phyloP scores from a whole-genome alignment of 2,329 filamentous ascomycete genomes.

The Aspergillus udagawae region DNA sequence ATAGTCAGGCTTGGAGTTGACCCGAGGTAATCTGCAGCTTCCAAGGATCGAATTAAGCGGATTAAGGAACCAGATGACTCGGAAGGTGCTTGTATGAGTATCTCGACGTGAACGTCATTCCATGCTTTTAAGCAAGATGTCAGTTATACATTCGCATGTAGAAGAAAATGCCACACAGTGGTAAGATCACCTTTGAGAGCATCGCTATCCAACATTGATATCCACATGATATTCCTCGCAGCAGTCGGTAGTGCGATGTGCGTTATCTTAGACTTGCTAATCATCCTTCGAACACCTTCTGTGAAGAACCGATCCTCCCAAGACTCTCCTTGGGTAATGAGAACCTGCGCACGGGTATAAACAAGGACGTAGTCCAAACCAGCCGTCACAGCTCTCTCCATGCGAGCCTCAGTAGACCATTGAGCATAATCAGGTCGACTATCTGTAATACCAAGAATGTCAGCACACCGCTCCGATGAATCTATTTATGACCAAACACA shows the following conservation, averaged over 20 bases:
- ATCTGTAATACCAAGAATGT: conserved; percentile 41
- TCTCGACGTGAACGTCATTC: conserved; percentile 74
- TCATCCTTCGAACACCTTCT: conserved; percentile 55
- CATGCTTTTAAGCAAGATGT: conserved; percentile 53
- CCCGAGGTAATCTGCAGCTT: conserved; percentile 69
- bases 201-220: conserved; percentile 69
- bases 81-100: conserved; percentile 72
- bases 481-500: conserved; percentile 34
- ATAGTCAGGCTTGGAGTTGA: conserved; percentile 72
- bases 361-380: conserved; percentile 68
- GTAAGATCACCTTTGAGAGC: conserved; percentile 59
- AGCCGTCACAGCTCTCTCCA: conserved; percentile 60
- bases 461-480: not conserved
- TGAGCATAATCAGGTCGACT: conserved; percentile 70
- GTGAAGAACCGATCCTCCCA: conserved; percentile 68
- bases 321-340: conserved; percentile 65
- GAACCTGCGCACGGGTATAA: conserved; percentile 72
- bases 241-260: conserved; percentile 71
- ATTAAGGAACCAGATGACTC: conserved; percentile 70
- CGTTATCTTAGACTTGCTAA: conserved; percentile 51
- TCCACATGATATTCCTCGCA: conserved; percentile 64
- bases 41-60: conserved; percentile 71
- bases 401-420: conserved; percentile 65
- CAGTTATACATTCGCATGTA: not conserved
- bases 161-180: not conserved